These are phyloP conservation scores for Rhizoclosmatium hyalinum DNA, from an alignment of 371 early-diverging fungal species.

Conservation along the genomic window DNA sequence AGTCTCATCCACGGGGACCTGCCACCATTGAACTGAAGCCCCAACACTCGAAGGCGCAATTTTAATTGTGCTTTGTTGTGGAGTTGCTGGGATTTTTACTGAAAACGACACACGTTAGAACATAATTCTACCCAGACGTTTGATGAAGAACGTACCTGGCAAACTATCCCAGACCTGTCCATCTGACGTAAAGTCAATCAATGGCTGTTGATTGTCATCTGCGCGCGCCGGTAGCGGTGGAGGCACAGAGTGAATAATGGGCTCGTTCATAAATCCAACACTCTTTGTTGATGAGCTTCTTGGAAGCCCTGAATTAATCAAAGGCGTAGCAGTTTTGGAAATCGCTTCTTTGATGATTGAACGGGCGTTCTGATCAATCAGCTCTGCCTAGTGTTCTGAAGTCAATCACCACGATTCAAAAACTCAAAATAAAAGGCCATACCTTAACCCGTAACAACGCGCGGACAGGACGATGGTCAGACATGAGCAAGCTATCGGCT, in stretches of 20 bases:
- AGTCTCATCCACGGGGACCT: conserved; percentile 34
- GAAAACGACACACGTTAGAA: background rate
- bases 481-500: conserved; percentile 54
- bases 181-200: conserved; percentile 27
- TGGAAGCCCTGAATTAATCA: background rate
- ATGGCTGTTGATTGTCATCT: background rate
- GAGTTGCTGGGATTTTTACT: conserved; percentile 15
- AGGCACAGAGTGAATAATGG: background rate
- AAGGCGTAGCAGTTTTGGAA: conserved; percentile 5
- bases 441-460: conserved; percentile 6
- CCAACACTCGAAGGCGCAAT: conserved; percentile 7
- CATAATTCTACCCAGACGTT: background rate
- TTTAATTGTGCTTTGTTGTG: background rate
- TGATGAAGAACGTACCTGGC: background rate
- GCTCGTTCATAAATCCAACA: background rate
- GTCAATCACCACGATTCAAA: background rate
- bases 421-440: background rate
- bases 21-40: conserved; percentile 30
- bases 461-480: conserved; percentile 76
- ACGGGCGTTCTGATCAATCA: conserved; percentile 34
- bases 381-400: background rate
- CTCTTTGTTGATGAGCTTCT: background rate
- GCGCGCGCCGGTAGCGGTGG: background rate
- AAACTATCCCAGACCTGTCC: conserved; percentile 9
- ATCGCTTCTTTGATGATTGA: conserved; percentile 33